A percentile compares a stretch with the other conserved stretches of the same genome.
These are phyloP conservation scores for Aspergillus latus DNA, from an alignment of 2,329 filamentous ascomycete species.

Conservation along the genomic window DNA sequence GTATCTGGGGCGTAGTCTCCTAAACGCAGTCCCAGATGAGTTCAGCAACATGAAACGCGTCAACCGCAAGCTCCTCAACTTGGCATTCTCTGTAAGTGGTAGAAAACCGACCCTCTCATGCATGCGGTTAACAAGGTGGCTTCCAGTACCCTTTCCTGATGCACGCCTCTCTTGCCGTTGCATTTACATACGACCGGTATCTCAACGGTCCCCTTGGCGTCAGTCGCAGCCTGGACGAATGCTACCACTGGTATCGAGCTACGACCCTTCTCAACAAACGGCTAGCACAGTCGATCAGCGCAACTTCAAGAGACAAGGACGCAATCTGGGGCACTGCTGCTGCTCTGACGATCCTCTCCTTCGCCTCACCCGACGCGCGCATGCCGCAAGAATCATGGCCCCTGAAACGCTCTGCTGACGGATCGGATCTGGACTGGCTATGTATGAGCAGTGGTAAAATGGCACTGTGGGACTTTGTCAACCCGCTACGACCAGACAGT, in stretches of 20 bases:
- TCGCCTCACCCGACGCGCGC: slow-evolving; percentile 42
- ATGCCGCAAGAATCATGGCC: slow-evolving; percentile 57
- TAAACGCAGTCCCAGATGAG: slow-evolving; percentile 35
- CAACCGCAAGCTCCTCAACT: slow-evolving; percentile 39
- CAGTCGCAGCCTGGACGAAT: slow-evolving; percentile 40
- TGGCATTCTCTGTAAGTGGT: slow-evolving; percentile 42
- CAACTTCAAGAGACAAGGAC: slow-evolving; percentile 38
- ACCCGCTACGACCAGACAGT: slow-evolving; percentile 51
- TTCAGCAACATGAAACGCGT: slow-evolving; percentile 36
- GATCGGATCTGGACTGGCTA: slow-evolving; percentile 58
- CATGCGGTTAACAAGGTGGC: background rate
- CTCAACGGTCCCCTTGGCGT: slow-evolving; percentile 19
- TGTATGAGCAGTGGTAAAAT: slow-evolving; percentile 58
- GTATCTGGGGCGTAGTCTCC: slow-evolving; percentile 42
- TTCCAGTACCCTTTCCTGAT: slow-evolving; percentile 47
- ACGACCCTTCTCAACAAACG: slow-evolving; percentile 43
- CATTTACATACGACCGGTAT: slow-evolving; percentile 40
- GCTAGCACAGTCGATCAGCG: slow-evolving; percentile 35
- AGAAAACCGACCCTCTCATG: too few relatives aligned
- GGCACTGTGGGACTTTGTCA: slow-evolving; percentile 52
- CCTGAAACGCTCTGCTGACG: slow-evolving; percentile 41
- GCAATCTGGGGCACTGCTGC: slow-evolving; percentile 51
- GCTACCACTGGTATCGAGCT: slow-evolving; percentile 47
- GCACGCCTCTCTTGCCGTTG: slow-evolving; percentile 49
- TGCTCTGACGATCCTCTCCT: slow-evolving; percentile 42